These are phyloP conservation scores for Scleroderma bovista DNA, from an alignment of 768 basidiomycete species.

Conservation along the genomic window DNA sequence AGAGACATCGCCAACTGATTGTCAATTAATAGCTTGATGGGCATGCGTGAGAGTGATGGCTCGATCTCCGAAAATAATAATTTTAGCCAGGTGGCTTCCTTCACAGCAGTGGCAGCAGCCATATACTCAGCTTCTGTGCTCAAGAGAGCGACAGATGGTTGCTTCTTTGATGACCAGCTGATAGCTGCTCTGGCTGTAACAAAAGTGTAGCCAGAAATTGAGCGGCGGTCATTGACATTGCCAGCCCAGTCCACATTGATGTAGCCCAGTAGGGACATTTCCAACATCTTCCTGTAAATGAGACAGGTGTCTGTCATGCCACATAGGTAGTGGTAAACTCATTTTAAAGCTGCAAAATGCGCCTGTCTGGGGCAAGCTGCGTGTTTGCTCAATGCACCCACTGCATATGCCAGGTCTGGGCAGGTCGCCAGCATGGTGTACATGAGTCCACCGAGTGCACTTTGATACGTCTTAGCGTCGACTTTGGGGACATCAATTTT, in stretches of 20 bases:
- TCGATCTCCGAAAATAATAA: conserved; percentile 15
- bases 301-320: conserved; percentile 3
- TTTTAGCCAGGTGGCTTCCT: conserved; percentile 21
- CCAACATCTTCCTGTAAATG: not conserved
- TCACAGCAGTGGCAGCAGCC: conserved; percentile 24
- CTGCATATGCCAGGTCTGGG: conserved; percentile 11
- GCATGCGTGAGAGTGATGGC: not conserved
- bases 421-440: conserved; percentile 9
- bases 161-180: conserved; percentile 27
- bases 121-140: conserved; percentile 42
- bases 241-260: conserved; percentile 11
- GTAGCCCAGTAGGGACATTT: not conserved
- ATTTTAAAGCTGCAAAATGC: conserved; percentile 9
- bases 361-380: conserved; percentile 6
- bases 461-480: not conserved
- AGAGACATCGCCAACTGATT: conserved; percentile 3
- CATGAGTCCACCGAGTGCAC: conserved; percentile 8
- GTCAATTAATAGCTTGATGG: not conserved
- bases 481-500: not conserved
- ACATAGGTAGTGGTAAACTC: conserved; percentile 14
- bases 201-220: conserved; percentile 27
- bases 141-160: conserved; percentile 17
- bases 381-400: conserved; percentile 10
- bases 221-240: not conserved
- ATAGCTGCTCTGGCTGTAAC: conserved; percentile 31